Evolutionary conservation across 2,329 filamentous ascomycete genomes (phyloP).

Genomic region (Elsinoe necatrix): DNA sequence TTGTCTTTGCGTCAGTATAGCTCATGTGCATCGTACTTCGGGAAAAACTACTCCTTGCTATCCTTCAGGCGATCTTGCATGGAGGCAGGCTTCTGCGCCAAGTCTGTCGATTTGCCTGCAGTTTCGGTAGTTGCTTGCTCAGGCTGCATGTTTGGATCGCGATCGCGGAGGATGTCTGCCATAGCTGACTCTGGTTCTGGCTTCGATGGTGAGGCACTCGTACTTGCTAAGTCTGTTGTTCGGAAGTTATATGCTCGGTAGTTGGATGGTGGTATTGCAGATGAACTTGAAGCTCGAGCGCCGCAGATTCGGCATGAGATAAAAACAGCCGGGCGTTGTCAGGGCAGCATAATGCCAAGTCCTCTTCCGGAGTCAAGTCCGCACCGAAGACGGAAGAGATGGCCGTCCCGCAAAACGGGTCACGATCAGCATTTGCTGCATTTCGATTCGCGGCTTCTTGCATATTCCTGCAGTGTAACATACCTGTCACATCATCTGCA

Average conservation of each 20-base stretch:
- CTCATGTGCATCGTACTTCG: too few species aligned
- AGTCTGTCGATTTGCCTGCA: slow-evolving; percentile 9
- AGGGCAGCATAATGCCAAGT: not conserved
- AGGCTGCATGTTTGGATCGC: slow-evolving; percentile 11
- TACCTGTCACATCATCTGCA: not conserved
- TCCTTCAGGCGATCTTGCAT: slow-evolving; percentile 2
- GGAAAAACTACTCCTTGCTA: not conserved
- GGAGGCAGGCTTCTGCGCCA: not conserved
- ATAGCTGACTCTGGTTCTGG: not conserved
- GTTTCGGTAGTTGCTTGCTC: slow-evolving; percentile 15
- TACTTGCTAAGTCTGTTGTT: slow-evolving; percentile 4
- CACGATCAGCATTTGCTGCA: not conserved
- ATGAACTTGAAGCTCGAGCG: not conserved
- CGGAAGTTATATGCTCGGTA: not conserved
- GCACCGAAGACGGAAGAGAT: not conserved
- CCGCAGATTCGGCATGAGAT: not conserved
- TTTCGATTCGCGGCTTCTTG: not conserved
- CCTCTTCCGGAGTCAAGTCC: not conserved
- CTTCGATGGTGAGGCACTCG: not conserved
- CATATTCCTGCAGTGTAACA: slow-evolving; percentile 4
- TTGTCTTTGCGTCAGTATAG: slow-evolving; percentile 21
- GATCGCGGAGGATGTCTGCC: slow-evolving; percentile 14
- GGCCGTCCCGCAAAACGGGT: not conserved
- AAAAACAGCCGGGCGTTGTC: slow-evolving; percentile 6
- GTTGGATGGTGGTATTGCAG: not conserved